phyloP scores from a whole-genome alignment of 129 eudicot genomes.

The Lactuca sativa region DNA sequence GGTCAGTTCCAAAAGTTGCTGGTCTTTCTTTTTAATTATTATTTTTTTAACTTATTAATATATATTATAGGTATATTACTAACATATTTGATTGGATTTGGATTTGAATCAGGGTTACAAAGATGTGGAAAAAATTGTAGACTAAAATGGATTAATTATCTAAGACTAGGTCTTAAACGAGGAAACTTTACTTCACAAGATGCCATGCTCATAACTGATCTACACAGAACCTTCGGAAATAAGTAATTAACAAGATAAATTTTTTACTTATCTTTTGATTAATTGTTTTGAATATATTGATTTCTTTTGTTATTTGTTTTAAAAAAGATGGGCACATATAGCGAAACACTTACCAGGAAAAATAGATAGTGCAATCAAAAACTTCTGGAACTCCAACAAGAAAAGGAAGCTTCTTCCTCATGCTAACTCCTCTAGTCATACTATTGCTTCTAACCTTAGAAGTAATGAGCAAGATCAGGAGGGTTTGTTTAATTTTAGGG shows the following conservation, averaged over 20 bases:
- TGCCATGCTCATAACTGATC: constrained; percentile 48
- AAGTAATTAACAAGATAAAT: constrained; percentile 43
- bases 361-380: constrained; percentile 63
- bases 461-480: constrained; percentile 10
- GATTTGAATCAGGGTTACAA: constrained; percentile 48
- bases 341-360: constrained; percentile 58
- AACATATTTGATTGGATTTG: neutral
- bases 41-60: no score
- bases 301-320: neutral
- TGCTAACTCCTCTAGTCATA: neutral
- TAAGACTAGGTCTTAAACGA: constrained; percentile 65
- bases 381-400: constrained; percentile 61
- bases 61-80: no score
- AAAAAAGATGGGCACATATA: constrained; percentile 51
- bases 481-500: no score
- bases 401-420: constrained; percentile 50
- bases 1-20: no score
- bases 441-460: neutral
- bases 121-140: constrained; percentile 83
- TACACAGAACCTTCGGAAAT: constrained; percentile 60
- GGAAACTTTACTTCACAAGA: constrained; percentile 60
- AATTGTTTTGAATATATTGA: neutral
- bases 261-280: neutral
- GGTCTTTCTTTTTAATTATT: no score
- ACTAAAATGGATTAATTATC: constrained; percentile 70